Evolutionary conservation across 345 rosid genomes (phyloP), one percentile per base, ranked within the genome.

Genomic region (Nephelium lappaceum): DNA sequence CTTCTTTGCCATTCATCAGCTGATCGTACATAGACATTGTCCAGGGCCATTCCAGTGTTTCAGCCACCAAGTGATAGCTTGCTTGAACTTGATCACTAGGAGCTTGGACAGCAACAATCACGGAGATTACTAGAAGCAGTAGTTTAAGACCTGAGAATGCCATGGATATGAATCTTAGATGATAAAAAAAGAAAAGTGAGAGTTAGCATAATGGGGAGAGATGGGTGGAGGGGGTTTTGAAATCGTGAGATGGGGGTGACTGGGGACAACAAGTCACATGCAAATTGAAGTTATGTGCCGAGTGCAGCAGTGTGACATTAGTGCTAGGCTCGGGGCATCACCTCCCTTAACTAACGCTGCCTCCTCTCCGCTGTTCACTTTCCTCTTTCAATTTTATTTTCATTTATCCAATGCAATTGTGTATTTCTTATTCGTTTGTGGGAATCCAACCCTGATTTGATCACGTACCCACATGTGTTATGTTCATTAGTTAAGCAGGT

Each of bases 261-360:
- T 61, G 58, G 55, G 31, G 82, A 68, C 80, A 51, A 43, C 16
- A 27, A 51, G 68, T 78, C 81, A 76, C 84, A 66, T 81, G 77
- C 25, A 69, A 71, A 73, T 79, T 73, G 78, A 73, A 80, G n/a
- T 23, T 3, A 12, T 62, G 65, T 58, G 69, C 76, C 70, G 65
- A 80, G 49, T 51, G 23, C 23, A 60, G 57, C 69, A 55, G 45
- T 39, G 71, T 31, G 12, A 11, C 2, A 49, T 71, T n/a, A 66
- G 16, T 65, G 21, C 61, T 25, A 51, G 16, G 60, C 31, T 43
- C 69, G 31, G 25, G 70, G 0, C 76, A 53, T 19, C 47, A 41
- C 55, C 27, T 41, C 57, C 72, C 71, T 73, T 36, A 43, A 68
- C 75, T 68, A 51, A 75, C 51, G 63, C 80, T 64, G 80, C 75